phyloP scores from a whole-genome alignment of 306 rosid genomes.

The Rosa chinensis region DNA sequence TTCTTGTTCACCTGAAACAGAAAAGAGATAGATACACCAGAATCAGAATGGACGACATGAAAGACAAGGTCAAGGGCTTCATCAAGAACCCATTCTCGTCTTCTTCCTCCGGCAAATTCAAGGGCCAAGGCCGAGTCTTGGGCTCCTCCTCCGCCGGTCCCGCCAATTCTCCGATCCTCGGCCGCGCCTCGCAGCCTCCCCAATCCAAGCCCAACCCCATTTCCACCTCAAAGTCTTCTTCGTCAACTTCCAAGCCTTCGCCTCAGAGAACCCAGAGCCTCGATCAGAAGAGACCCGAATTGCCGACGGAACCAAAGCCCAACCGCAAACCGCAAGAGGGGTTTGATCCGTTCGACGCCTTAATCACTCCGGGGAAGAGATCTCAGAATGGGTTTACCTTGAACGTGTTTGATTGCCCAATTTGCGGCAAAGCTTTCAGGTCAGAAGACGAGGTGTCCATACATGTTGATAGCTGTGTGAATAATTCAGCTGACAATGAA shows the following conservation, averaged over 20 bases:
- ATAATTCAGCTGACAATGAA: slow-evolving; percentile 20
- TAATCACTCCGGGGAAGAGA: slow-evolving; percentile 73
- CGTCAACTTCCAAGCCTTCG: slow-evolving; percentile 32
- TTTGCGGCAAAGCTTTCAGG: slow-evolving; percentile 60
- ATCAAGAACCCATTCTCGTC: slow-evolving; percentile 69
- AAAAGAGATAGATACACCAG: background rate
- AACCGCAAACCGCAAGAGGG: slow-evolving; percentile 36
- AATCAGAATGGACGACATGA: slow-evolving; percentile 65
- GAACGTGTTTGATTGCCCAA: slow-evolving; percentile 69
- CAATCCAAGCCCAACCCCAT: slow-evolving; percentile 45
- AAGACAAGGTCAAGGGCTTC: slow-evolving; percentile 87
- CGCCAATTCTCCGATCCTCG: slow-evolving; percentile 27
- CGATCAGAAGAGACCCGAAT: background rate
- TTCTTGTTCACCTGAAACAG: background rate
- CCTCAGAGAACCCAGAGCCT: slow-evolving; percentile 27
- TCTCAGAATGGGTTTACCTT: slow-evolving; percentile 62
- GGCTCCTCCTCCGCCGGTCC: slow-evolving; percentile 72
- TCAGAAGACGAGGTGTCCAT: slow-evolving; percentile 79
- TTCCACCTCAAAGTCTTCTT: slow-evolving; percentile 22
- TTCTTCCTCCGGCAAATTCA: slow-evolving; percentile 74
- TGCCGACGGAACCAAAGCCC: slow-evolving; percentile 1
- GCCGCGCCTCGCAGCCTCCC: slow-evolving; percentile 30
- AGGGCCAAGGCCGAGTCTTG: slow-evolving; percentile 89
- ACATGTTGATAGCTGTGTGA: slow-evolving; percentile 70
- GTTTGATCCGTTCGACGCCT: slow-evolving; percentile 84